Conservation (phyloP, 495 filamentous ascomycete genomes). For the Lasiosphaeria ovina region DNA sequence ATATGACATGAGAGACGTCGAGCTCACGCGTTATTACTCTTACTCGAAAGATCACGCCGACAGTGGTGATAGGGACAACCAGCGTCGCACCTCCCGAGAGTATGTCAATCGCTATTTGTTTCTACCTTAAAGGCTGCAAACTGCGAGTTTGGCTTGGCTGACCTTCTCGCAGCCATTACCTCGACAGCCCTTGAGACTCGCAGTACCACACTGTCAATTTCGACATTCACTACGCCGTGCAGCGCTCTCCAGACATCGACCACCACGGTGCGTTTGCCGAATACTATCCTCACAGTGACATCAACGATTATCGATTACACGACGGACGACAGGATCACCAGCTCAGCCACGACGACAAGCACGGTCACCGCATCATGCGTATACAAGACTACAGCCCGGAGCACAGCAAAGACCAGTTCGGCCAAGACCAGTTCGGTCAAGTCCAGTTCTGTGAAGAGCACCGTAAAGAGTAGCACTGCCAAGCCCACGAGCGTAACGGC, state of each 20-base stretch:
- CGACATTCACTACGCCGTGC: slow-evolving; percentile 9
- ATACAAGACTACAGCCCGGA: background rate
- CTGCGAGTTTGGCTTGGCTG: background rate
- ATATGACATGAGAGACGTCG: background rate
- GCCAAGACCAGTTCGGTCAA: background rate
- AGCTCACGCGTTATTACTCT: background rate
- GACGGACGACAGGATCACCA: slow-evolving; percentile 10
- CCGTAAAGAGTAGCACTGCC: background rate
- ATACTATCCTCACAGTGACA: slow-evolving; percentile 7
- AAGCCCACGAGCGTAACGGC: background rate
- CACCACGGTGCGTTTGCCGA: slow-evolving; percentile 8
- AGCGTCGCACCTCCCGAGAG: slow-evolving; percentile 3
- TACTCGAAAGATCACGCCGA: slow-evolving; percentile 15
- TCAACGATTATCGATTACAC: slow-evolving; percentile 8
- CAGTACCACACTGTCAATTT: slow-evolving; percentile 6
- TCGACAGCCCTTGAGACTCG: slow-evolving; percentile 1
- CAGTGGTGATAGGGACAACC: slow-evolving; percentile 13
- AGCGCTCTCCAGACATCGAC: slow-evolving; percentile 4
- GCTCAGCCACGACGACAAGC: slow-evolving; percentile 3
- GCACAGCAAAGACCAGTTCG: background rate
- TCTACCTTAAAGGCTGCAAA: background rate
- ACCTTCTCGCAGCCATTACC: background rate
- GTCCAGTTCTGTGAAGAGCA: background rate
- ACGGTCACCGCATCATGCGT: slow-evolving; percentile 13
- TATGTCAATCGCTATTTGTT: background rate